Evolutionary conservation across 2,329 filamentous ascomycete genomes (phyloP), one percentile per base, ranked within the genome.

Genomic region (Ascochyta clinopodiicola): DNA sequence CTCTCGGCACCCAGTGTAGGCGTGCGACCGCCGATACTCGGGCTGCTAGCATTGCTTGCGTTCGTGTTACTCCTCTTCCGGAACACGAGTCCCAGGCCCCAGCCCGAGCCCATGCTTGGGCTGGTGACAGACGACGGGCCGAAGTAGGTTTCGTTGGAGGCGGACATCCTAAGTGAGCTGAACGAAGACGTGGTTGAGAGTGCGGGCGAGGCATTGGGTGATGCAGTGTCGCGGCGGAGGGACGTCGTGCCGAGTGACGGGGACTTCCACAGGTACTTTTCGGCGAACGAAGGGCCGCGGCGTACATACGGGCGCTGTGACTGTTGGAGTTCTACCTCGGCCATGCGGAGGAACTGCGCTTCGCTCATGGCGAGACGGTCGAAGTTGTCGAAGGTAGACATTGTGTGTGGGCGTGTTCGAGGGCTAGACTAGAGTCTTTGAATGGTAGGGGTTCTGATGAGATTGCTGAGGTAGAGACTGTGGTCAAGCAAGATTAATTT

Each of bases 361-460:
- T 57, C 55, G 55, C 49, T 57, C 55, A 57, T 57, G 17, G 45
- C 55, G 42, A 57, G 55, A n/a, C 55, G 55, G 31, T 57, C 55
- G 36, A 57, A 57, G 49, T 29, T 57, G 44, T 57, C 42, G 21
- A 57, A 57, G 15, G 50, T 31, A 40, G 55, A 57, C 55, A 57
- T 57, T 19, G 22, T 55, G 39, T 8, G 13, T 34, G 17, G 7
- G 4, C 15, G 3, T 8, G 25, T 9, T 2, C 35, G 29, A 25
- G 29, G 6, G 19, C 24, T 24, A 17, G 37, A 56, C 17, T 51
- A 19, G n/a, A 13, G 27, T 36, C 5, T 10, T 44, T 22, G 22
- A 22, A 4, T 46, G 6, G 34, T 1, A n/a, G 37, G 47, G 25
- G 40, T 21, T 17, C 12, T 13, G 17, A 34, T 22, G 12, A 31